Conservation (phyloP, 2,329 filamentous ascomycete genomes). For the Cercospora nicotianae region DNA sequence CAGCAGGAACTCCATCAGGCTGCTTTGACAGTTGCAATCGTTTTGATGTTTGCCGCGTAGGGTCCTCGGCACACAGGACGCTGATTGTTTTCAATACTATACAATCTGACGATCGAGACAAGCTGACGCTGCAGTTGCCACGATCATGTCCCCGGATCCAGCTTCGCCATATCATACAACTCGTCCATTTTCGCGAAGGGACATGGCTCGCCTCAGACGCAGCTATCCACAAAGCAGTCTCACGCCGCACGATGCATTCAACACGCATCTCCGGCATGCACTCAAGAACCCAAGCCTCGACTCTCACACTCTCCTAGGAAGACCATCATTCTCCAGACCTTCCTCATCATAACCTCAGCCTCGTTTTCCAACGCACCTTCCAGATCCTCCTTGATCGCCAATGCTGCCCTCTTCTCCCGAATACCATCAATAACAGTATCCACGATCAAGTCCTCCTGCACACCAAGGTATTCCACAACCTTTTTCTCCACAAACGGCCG, state of each 20-base stretch:
- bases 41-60: not conserved
- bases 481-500: constrained; percentile 97
- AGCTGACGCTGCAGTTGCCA: not conserved
- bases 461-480: constrained; percentile 92
- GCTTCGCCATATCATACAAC: not conserved
- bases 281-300: constrained; percentile 12
- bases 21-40: not conserved
- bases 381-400: constrained; percentile 76
- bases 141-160: not conserved
- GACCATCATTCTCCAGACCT: constrained; percentile 66
- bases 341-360: constrained; percentile 89
- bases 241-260: not conserved
- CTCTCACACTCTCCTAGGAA: constrained; percentile 29
- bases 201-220: not conserved
- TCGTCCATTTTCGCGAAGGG: not conserved
- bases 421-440: constrained; percentile 90
- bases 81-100: not conserved
- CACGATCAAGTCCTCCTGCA: constrained; percentile 93
- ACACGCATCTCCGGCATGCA: not conserved
- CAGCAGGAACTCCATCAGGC: not conserved
- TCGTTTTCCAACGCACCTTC: constrained; percentile 93
- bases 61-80: not conserved
- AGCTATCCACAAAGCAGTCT: not conserved
- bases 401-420: constrained; percentile 64
- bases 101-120: not conserved